Evolutionary conservation across 495 filamentous ascomycete species (phyloP), one percentile per base, ranked within the genome.

Genomic region (Cenococcum geophilum): DNA sequence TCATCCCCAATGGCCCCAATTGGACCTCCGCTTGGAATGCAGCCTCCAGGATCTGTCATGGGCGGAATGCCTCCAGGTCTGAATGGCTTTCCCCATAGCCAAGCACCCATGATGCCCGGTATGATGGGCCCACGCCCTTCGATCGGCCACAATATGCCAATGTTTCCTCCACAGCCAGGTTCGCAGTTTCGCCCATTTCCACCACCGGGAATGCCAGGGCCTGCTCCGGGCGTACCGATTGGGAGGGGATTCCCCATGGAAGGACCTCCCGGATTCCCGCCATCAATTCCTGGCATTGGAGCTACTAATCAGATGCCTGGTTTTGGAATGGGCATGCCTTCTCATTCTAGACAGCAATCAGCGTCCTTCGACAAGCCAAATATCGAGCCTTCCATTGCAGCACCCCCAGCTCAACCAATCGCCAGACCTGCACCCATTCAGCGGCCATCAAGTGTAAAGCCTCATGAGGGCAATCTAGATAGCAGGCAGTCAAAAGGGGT

Each of bases 341-440:
- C 76, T 5, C 85, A 87, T 71, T 84, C 83, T 22, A 73, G 83
- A 70, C 83, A 86, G 51, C 75, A 76, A 1, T 87, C 85, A 6
- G 75, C 68, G 20, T 85, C 85, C 8, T 82, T 79, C 61, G 82
- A 85, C 20, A 75, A 78, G 72, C 70, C 78, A 20, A 65, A 56
- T 36, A 23, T 55, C 14, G 58, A 66, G 23, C 27, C 21, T 5
- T 50, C 62, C 0, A 58, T 58, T 23, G 27, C 49, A 5, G 59
- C 58, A 22, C 51, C 70, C 62, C 76, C 71, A 42, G 70, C 77
- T 47, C 87, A 90, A 62, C 86, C 88, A 0, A 88, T 92, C 57
- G 78, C 82, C 23, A 83, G 88, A 32, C 93, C 93, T 47, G 83
- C 89, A 23, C 92, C 92, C 5, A 97, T 97, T 58, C 87, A 91